These are phyloP conservation scores for Euphrasia arctica DNA, from an alignment of 305 asterid species.

Conservation along the genomic window DNA sequence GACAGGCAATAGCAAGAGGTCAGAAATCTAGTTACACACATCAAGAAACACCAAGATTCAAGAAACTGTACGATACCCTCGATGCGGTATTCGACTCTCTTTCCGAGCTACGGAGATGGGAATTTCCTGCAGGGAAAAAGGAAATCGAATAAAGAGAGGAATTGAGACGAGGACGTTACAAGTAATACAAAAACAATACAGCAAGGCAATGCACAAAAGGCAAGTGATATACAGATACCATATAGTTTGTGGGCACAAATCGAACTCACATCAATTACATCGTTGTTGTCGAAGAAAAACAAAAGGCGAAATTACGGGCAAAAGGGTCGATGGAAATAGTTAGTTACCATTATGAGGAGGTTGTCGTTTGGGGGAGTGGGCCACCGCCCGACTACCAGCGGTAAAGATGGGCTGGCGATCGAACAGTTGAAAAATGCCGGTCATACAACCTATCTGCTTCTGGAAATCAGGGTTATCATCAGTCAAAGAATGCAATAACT, in stretches of 20 bases:
- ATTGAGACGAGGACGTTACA: not conserved
- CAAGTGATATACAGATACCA: not conserved
- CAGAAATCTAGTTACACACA: too few relatives aligned
- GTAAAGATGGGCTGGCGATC: conserved; percentile 65
- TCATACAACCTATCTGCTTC: conserved; percentile 94
- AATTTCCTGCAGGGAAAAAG: conserved; percentile 45
- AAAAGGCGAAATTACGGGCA: not conserved
- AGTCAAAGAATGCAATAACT: conserved; percentile 64
- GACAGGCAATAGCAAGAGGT: conserved; percentile 15
- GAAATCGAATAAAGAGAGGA: not conserved
- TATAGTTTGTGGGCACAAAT: conserved; percentile 7
- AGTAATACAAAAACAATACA: not conserved
- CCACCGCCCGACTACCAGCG: conserved; percentile 48
- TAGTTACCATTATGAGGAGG: conserved; percentile 49
- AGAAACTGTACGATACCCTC: conserved; percentile 33
- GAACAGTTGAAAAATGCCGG: conserved; percentile 79
- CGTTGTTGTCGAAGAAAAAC: not conserved
- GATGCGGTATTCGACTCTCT: conserved; percentile 44
- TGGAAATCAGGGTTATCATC: conserved; percentile 78
- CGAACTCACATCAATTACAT: conserved; percentile 3
- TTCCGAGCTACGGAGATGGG: conserved; percentile 36
- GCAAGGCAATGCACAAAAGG: not conserved
- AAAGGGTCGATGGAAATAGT: not conserved
- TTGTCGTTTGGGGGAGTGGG: conserved; percentile 38
- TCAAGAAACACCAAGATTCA: too few relatives aligned